Base-by-base conservation (phyloP, 2,329 filamentous ascomycete genomes). In the Plectosphaerella sp. region DNA sequence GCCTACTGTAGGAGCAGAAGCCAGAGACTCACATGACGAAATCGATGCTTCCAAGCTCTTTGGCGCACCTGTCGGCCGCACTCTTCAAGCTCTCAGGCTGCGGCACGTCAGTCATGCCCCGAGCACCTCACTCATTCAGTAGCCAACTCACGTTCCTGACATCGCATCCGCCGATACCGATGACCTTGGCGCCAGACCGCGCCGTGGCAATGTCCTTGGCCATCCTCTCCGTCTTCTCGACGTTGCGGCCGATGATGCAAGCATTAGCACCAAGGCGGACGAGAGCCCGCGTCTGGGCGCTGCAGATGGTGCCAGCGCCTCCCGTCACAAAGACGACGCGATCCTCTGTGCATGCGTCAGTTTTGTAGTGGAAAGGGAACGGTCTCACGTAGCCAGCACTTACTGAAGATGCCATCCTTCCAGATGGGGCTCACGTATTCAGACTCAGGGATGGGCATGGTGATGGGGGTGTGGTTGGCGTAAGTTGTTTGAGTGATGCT, bases 291-390 rank as follows among this genome's bases (percentile, higher is more conserved):
- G 96, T 94, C 74, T 97, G 94, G 51, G 89, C 91, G 62, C 88
- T 94, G 75, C 94, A 97, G 64, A 99, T 97, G 24, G 88, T 87
- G 51, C 94, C 93, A 5, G 91, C 91, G 49, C 94, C 94, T 53
- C 94, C 94, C 4, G 94, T 99, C 64, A 95, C 95, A 72, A 97
- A 96, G 60, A 93, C 83, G 45, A 97, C 92, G 64, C 94, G 93
- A 66, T 87, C 85, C 57, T 87, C 90, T 95, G 62, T 12, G 45
- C 28, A 9, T 22, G 15, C 25, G 9, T 14, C 15, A 15, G 49
- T 52, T 20, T 20, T 48, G 49, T 41, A 55, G 37, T 6, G 14
- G 11, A 33, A 10, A 12, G 8, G 8, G 8, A 10, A 9, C 22
- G 18, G 28, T 24, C n/a, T 16, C 6, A 16, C 39, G 6, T 47